Base-by-base conservation (phyloP, 352 stramenopile genomes). In the Phytopythium vexans region DNA sequence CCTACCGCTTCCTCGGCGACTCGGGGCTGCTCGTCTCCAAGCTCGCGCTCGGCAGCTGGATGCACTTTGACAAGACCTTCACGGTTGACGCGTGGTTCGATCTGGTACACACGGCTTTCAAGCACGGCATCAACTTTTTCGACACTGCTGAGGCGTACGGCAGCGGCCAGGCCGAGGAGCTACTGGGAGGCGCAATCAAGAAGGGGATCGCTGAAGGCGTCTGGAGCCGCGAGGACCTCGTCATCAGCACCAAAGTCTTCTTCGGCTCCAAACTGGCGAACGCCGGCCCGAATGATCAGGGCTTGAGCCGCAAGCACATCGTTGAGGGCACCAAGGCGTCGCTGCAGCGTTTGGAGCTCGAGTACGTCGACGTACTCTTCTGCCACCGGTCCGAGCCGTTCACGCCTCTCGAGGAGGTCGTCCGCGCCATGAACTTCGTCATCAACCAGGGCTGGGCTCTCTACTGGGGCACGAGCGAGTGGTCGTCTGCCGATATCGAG, bases 381-480 rank as follows among this genome's bases (percentile, higher is more conserved):
- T 72, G 55, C 38, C 65, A 77, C 43, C 68, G 66, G 12, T 37
- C 62, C 8, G 70, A 80, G 14, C 31, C 51, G 4, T 56, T 46
- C 49, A 77, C 60, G 36, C 70, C 70, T 4, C 71, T 77, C 11
- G 68, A 77, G 47, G 74, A 85, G 56, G 68, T 44, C 6, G 57
- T 83, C 54, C 68, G 72, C 15, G 70, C 68, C 46, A 83, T 86
- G 72, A 77, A 67, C 41, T 63, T 72, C 44, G 39, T 84, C 6
- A 68, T 86, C 14, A 27, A 69, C 16, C 42, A 56, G 15, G 73
- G 73, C 33, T 81, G 66, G 55, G 74, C 74, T 15, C 62, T 74
- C 16, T 66, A 71, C 47, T 87, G 76, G 76, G 76, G 72, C 6
- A 87, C 76, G 6, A 77, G 63, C 47, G 67, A 76, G 15, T 87